Evolutionary conservation across 164 flowering plant species (phyloP).

Genomic region (Hamamelis virginiana): DNA sequence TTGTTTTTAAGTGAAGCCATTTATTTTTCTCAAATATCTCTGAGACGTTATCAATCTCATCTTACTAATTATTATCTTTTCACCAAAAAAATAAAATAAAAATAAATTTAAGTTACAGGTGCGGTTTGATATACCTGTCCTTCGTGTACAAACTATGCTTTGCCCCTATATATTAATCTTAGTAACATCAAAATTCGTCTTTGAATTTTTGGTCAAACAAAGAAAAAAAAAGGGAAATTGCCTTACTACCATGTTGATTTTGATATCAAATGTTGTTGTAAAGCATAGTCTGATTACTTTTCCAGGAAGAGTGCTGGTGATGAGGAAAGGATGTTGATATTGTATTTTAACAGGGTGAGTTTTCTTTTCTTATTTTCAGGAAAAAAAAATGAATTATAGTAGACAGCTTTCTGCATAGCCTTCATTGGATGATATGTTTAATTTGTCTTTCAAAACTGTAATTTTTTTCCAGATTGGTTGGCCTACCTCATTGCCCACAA

Average conservation of each 20-base stretch:
- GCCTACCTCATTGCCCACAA: conserved; percentile 93
- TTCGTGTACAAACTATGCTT: no score
- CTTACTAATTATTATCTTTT: no score
- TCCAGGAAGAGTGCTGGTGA: conserved; percentile 80
- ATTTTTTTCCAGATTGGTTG: conserved; percentile 77
- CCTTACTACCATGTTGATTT: no score
- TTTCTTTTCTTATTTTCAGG: background rate
- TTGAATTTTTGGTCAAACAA: no score
- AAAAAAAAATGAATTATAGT: background rate
- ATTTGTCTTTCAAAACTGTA: conserved; percentile 1
- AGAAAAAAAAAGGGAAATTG: no score
- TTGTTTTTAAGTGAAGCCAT: background rate
- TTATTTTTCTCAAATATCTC: background rate
- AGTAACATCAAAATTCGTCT: no score
- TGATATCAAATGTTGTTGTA: background rate
- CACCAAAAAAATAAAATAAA: no score
- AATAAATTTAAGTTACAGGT: no score
- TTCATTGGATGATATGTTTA: conserved; percentile 5
- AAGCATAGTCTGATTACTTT: background rate
- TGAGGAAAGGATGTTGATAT: conserved; percentile 79
- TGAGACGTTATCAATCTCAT: background rate
- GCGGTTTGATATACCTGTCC: no score
- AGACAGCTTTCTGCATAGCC: background rate
- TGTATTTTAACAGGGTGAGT: conserved; percentile 76
- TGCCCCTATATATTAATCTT: no score